These are phyloP conservation scores for Fragaria vesca DNA, from an alignment of 306 rosid species.

Conservation along the genomic window DNA sequence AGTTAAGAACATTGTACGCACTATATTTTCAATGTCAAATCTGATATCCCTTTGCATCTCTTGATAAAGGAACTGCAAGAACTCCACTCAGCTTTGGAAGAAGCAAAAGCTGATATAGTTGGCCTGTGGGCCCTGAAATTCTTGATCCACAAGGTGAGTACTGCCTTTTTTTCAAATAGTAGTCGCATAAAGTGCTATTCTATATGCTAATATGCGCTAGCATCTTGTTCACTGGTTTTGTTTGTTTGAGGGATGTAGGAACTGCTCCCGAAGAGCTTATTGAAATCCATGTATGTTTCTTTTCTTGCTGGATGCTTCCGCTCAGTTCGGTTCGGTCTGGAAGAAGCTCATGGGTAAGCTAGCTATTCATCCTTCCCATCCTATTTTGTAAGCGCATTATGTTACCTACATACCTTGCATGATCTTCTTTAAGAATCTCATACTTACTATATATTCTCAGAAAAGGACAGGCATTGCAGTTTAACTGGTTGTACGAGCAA, in stretches of 20 bases:
- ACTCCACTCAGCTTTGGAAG: slow-evolving; percentile 88
- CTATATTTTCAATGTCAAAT: slow-evolving; percentile 3
- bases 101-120: slow-evolving; percentile 97
- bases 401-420: background rate
- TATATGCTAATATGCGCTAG: background rate
- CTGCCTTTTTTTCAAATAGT: background rate
- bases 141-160: slow-evolving; percentile 62
- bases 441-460: slow-evolving; percentile 39
- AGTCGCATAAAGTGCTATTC: background rate
- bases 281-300: slow-evolving; percentile 83
- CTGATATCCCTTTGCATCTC: slow-evolving; percentile 21
- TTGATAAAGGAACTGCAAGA: slow-evolving; percentile 85
- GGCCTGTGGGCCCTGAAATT: slow-evolving; percentile 93
- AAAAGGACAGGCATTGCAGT: slow-evolving; percentile 96
- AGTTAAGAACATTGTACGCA: background rate
- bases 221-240: slow-evolving; percentile 7
- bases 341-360: slow-evolving; percentile 94
- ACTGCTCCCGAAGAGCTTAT: slow-evolving; percentile 64
- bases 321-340: slow-evolving; percentile 84
- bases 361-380: slow-evolving; percentile 22
- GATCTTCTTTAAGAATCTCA: slow-evolving; percentile 30
- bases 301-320: slow-evolving; percentile 98
- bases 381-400: background rate
- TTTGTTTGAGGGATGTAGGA: slow-evolving; percentile 45
- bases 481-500: slow-evolving; percentile 85